Base-by-base conservation (phyloP, 805 yeast species). In the Metschnikowia sp. region DNA sequence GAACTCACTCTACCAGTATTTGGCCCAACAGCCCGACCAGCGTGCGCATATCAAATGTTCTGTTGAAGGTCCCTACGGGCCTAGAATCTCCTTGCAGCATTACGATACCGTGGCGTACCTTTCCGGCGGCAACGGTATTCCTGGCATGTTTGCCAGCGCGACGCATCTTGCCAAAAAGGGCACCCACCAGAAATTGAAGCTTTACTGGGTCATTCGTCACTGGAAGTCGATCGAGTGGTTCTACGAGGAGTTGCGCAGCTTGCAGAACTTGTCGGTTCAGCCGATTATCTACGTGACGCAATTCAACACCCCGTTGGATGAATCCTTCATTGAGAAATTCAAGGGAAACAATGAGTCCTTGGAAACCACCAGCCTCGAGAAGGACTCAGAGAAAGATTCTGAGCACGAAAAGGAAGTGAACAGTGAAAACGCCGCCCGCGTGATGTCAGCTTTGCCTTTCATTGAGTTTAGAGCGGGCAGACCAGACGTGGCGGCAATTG, bases 111-210 rank as follows among this genome's bases (percentile, higher is more conserved):
- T 77, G 1, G 63, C 81, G 8, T 71, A 81, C 38, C 62, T 82
- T 36, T 83, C 84, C 3, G 87, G 87, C 9, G 88, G 87, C 6
- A 78, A 79, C 51, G 88, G 88, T 10, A 73, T 82, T 56, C 79
- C 88, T 0, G 84, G 82, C 0, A 67, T 79, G 9, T 66, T 76
- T 36, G 68, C 80, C 3, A 72, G 79, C 47, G 79, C 72, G 11
- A 50, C 47, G 10, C 59, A 62, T 28, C 56, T 68, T 32, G 61
- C 62, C 30, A 49, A 49, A 39, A 51, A 40, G 43, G 32, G 32
- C 32, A 41, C 45, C n/a, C 39, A 42, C 28, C 53, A 52, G 38
- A 50, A 43, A 29, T 38, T 54, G 41, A 69, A 63, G 55, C 58
- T 72, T 40, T 57, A 63, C 57, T 72, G 76, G 76, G 63, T 68